A percentile compares a stretch with the other conserved stretches of the same genome.
Conservation (phyloP, 2,329 filamentous ascomycete species). For the Teratosphaeria destructans region DNA sequence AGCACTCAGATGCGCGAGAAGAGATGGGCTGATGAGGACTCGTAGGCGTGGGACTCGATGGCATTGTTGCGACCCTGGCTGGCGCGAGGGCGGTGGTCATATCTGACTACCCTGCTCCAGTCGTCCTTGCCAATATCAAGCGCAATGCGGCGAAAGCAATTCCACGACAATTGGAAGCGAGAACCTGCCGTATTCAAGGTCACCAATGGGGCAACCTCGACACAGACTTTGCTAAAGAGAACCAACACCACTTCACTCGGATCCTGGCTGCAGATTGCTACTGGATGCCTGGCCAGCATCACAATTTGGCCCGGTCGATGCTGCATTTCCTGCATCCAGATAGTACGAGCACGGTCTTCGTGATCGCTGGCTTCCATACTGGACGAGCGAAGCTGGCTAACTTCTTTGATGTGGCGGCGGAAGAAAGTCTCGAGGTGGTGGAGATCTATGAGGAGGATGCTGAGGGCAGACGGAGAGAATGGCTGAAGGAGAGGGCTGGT, state of each 20-base stretch:
- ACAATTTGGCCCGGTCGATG: conserved; percentile 53
- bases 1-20: conserved; percentile 33
- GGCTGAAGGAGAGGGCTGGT: conserved; percentile 50
- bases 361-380: conserved; percentile 64
- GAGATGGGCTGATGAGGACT: conserved; percentile 3
- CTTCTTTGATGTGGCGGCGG: conserved; percentile 51
- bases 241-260: conserved; percentile 44
- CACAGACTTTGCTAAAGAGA: conserved; percentile 28
- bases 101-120: conserved; percentile 57
- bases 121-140: conserved; percentile 49
- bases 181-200: conserved; percentile 40
- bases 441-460: conserved; percentile 60
- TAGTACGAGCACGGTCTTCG: conserved; percentile 45
- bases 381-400: conserved; percentile 54
- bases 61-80: conserved; percentile 36
- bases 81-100: conserved; percentile 44
- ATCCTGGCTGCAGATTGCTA: conserved; percentile 63
- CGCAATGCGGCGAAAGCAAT: conserved; percentile 49
- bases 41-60: conserved; percentile 36
- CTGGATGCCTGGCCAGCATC: conserved; percentile 66
- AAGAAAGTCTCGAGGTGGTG: conserved; percentile 50
- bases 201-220: conserved; percentile 55
- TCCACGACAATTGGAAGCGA: conserved; percentile 22
- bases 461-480: conserved; percentile 51
- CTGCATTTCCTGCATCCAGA: conserved; percentile 47